Conservation (phyloP, 1,139 yeast genomes). For the Yamadazyma friedrichii region DNA sequence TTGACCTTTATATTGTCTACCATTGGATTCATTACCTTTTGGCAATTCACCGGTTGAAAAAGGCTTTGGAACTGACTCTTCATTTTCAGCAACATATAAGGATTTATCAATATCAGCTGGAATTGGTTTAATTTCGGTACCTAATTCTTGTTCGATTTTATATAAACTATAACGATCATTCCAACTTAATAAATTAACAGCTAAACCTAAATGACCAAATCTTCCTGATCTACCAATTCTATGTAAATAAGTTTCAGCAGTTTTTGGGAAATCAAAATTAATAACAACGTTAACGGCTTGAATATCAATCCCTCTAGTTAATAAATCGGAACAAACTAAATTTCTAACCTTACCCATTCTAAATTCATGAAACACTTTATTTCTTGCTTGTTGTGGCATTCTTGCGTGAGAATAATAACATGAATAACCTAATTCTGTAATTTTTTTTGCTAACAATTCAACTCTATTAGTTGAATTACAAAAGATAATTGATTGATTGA, state of each 20-base stretch:
- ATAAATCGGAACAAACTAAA: conserved; percentile 91
- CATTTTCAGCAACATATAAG: conserved; percentile 83
- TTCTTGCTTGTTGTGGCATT: conserved; percentile 97
- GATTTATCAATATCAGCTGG: conserved; percentile 87
- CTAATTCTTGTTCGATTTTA: conserved; percentile 95
- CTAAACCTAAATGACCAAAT: conserved; percentile 97
- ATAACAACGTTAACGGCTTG: conserved; percentile 98
- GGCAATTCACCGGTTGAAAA: conserved; percentile 73
- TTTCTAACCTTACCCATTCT: conserved; percentile 98
- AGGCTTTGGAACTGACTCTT: conserved; percentile 79
- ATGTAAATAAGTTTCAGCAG: conserved; percentile 95
- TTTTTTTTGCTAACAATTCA: conserved; percentile 90
- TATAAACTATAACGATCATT: conserved; percentile 90
- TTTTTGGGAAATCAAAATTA: conserved; percentile 97
- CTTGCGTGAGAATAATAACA: conserved; percentile 97
- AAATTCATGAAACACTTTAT: conserved; percentile 96
- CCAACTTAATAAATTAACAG: conserved; percentile 96
- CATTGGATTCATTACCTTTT: conserved; percentile 46
- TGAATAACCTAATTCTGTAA: conserved; percentile 94
- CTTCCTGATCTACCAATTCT: conserved; percentile 99
- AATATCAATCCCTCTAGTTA: conserved; percentile 98
- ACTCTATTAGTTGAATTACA: conserved; percentile 97
- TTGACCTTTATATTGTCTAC: conserved; percentile 54
- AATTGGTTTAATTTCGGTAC: conserved; percentile 95
- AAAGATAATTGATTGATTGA: conserved; percentile 93